Percentiles rank a stretch among this genome's conserved stretches.
Evolutionary conservation across 306 rosid species (phyloP).

Genomic region (Oxytropis ochrocephala): DNA sequence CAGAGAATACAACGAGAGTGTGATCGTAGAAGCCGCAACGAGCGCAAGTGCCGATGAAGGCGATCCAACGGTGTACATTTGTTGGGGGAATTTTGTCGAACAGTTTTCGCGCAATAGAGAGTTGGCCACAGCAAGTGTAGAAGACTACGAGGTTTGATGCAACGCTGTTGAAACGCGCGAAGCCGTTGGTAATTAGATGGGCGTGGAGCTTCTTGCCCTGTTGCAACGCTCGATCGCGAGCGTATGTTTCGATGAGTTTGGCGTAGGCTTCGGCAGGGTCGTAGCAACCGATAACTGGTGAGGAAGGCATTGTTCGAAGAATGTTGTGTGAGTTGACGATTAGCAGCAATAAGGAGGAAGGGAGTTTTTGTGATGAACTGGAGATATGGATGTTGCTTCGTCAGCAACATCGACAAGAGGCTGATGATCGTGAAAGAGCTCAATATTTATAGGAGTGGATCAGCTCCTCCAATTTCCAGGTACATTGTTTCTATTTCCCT

Average conservation of each 20-base stretch:
- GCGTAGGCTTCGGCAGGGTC: conserved; percentile 34
- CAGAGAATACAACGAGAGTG: conserved; percentile 41
- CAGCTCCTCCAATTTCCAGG: conserved; percentile 8
- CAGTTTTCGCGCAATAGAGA: conserved; percentile 47
- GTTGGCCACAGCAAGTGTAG: conserved; percentile 46
- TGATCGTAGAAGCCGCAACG: conserved; percentile 52
- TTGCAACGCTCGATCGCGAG: conserved; percentile 39
- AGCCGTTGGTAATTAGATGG: conserved; percentile 52
- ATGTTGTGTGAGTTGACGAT: conserved; percentile 81
- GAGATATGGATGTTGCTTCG: conserved; percentile 76
- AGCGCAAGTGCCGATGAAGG: conserved; percentile 55
- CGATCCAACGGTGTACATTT: conserved; percentile 61
- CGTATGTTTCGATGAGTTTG: conserved; percentile 31
- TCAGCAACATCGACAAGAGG: background rate
- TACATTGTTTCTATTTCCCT: too few species aligned
- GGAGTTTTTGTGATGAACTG: conserved; percentile 77
- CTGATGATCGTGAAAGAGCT: background rate
- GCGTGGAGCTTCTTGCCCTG: conserved; percentile 69
- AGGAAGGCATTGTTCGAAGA: conserved; percentile 20
- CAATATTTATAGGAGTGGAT: conserved; percentile 1
- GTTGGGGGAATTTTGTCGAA: conserved; percentile 68
- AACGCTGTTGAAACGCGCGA: conserved; percentile 33
- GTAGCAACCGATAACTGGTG: conserved; percentile 25
- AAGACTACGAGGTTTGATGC: conserved; percentile 59
- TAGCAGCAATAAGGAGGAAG: conserved; percentile 69